Evolutionary conservation across 2,329 filamentous ascomycete species (phyloP).

Genomic region (Colletotrichum destructivum): DNA sequence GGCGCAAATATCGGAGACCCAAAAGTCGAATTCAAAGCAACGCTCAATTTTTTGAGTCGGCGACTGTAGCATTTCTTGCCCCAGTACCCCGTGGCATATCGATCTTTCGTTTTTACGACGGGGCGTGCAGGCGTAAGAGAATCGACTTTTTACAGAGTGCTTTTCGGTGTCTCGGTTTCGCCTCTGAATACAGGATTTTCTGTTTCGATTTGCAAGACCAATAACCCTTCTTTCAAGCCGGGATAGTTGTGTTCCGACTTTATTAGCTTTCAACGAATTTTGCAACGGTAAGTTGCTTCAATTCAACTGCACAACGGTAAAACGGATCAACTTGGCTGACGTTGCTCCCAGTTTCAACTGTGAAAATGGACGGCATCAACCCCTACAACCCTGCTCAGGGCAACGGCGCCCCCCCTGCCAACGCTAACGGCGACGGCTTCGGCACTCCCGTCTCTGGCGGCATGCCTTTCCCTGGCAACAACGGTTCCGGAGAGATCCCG

Average conservation of each 20-base stretch:
- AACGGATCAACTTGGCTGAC: neutral
- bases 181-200: conserved; percentile 54
- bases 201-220: conserved; percentile 51
- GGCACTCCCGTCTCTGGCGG: conserved; percentile 52
- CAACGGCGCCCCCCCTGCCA: conserved; percentile 54
- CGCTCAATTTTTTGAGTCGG: conserved; percentile 40
- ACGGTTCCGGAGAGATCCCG: conserved; percentile 52
- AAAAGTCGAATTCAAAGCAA: conserved; percentile 44
- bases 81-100: conserved; percentile 39
- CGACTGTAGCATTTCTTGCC: conserved; percentile 41
- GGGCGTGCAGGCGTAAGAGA: conserved; percentile 60
- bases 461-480: conserved; percentile 53
- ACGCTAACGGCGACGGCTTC: conserved; percentile 54
- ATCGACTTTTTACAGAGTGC: conserved; percentile 53
- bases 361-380: conserved; percentile 52
- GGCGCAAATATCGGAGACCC: conserved; percentile 40
- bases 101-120: conserved; percentile 46
- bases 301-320: too few species aligned
- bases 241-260: conserved; percentile 13
- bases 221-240: conserved; percentile 15
- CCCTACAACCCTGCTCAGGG: conserved; percentile 51
- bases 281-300: conserved; percentile 18
- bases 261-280: conserved; percentile 3
- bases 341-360: conserved; percentile 12
- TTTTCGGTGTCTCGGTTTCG: conserved; percentile 56